Percentiles rank a stretch among this genome's conserved stretches.
Conservation (phyloP, 2,329 filamentous ascomycete species). For the Aureobasidium sp. region DNA sequence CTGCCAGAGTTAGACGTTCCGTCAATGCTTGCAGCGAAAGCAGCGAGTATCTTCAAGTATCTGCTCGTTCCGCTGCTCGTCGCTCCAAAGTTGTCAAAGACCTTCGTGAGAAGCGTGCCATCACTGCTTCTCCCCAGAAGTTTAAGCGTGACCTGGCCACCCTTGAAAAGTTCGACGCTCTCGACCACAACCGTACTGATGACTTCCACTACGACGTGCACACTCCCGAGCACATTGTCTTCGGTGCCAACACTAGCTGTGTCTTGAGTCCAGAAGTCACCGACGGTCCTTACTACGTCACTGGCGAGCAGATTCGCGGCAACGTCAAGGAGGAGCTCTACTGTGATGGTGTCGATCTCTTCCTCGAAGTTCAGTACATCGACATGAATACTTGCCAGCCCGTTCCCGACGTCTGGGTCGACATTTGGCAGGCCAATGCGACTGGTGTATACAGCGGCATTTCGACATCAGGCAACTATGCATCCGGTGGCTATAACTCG, state of each 20-base stretch:
- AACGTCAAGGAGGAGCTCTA: constrained; percentile 37
- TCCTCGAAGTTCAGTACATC: constrained; percentile 40
- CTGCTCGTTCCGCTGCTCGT: neutral
- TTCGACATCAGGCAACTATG: neutral
- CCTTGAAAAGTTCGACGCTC: constrained; percentile 14
- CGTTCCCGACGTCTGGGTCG: constrained; percentile 31
- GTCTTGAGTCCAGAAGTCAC: constrained; percentile 26
- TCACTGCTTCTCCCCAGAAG: neutral
- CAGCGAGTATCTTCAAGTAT: neutral
- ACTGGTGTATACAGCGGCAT: constrained; percentile 39
- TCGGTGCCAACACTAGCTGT: constrained; percentile 22
- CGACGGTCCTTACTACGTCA: constrained; percentile 30
- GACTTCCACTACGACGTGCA: constrained; percentile 4
- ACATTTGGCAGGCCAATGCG: constrained; percentile 43
- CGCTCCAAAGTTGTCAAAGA: neutral
- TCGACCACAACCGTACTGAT: constrained; percentile 17
- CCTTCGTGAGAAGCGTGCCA: constrained; percentile 4
- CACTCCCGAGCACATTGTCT: neutral
- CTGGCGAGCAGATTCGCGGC: constrained; percentile 34
- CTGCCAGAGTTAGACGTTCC: neutral
- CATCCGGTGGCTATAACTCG: neutral
- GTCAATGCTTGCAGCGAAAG: constrained; percentile 1
- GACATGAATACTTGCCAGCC: constrained; percentile 38
- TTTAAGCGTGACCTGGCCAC: constrained; percentile 15
- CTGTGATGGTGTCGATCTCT: constrained; percentile 32